Evolutionary conservation across 192 early-diverging fungal species (phyloP), one percentile per base, ranked within the genome.

Genomic region (Entomortierella lignicola): DNA sequence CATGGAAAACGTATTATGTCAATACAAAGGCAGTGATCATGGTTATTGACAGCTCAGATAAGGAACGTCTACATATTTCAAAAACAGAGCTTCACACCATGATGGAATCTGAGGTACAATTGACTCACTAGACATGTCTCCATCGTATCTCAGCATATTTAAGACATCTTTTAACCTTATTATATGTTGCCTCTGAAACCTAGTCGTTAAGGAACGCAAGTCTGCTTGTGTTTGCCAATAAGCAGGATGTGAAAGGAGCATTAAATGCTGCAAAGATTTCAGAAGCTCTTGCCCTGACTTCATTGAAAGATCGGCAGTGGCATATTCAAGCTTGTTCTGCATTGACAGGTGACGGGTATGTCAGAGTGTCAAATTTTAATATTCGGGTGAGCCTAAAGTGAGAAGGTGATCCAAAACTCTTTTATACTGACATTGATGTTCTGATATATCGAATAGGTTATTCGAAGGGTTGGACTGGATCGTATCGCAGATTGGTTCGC

Each of bases 241-340:
- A 92, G 42, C 91, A 92, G 69, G 91, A 92, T 63, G 83, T 88
- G 23, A 89, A 88, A 42, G 89, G 86, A 20, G 87, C 91, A 57
- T 53, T 92, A 55, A 77, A 72, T 32, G 90, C 91, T 50, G 85
- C 85, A 21, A 75, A 90, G 66, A 88, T 92, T 23, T 91, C 91
- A 2, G 89, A 91, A 27, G 82, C 86, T 20, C 68, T 92, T 65
- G 84, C 79, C 5, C 65, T 92, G 34, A 81, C 85, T 2, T 82
- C 74, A 26, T 69, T 92, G 55, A 86, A 90, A 52, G 91, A 92
- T 72, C 63, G 88, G 39, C 88, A 90, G 71, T 92, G 91, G 91
- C 90, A 91, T 70, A 92, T 92, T 54, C 90, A 92, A 74, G 88
- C 90, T 20, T 91, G 90, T 60, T 91, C 86, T 52, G 90, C 90